These are phyloP conservation scores for Solanum piurae DNA, from an alignment of 257 asterid genomes.

Conservation along the genomic window DNA sequence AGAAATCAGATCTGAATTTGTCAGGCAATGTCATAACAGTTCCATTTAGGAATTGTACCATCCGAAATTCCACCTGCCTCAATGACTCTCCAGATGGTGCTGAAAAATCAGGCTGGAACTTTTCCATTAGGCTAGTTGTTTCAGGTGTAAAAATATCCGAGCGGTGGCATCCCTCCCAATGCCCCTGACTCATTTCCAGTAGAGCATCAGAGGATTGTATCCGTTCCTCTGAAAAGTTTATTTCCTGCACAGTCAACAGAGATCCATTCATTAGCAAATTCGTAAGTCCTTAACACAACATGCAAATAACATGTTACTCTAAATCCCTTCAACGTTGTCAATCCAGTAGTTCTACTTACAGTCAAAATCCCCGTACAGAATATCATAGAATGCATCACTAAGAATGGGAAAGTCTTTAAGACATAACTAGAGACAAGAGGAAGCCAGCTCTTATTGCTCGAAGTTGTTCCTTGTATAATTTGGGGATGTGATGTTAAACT, in stretches of 20 bases:
- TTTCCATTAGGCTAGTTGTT: slow-evolving; percentile 60
- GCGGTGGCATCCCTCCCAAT: slow-evolving; percentile 92
- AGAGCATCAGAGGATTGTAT: slow-evolving; percentile 77
- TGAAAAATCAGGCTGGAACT: slow-evolving; percentile 72
- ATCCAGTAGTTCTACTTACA: background rate
- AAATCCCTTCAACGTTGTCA: background rate
- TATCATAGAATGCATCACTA: background rate
- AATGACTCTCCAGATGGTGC: slow-evolving; percentile 94
- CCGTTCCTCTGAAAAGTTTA: slow-evolving; percentile 67
- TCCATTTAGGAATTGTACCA: slow-evolving; percentile 80
- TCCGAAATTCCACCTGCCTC: slow-evolving; percentile 92
- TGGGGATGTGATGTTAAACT: background rate
- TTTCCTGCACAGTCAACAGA: slow-evolving; percentile 46
- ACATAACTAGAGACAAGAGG: background rate
- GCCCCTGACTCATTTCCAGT: slow-evolving; percentile 85
- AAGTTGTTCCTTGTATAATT: background rate
- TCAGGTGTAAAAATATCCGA: slow-evolving; percentile 70
- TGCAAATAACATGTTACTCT: background rate
- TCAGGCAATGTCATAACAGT: slow-evolving; percentile 58
- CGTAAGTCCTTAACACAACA: background rate
- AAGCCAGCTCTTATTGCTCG: background rate
- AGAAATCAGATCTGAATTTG: slow-evolving; percentile 64
- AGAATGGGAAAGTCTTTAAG: background rate
- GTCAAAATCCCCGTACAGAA: background rate
- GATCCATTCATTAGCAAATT: background rate